phyloP scores from a whole-genome alignment of 257 asterid species.

The Linderniella brevidens region DNA sequence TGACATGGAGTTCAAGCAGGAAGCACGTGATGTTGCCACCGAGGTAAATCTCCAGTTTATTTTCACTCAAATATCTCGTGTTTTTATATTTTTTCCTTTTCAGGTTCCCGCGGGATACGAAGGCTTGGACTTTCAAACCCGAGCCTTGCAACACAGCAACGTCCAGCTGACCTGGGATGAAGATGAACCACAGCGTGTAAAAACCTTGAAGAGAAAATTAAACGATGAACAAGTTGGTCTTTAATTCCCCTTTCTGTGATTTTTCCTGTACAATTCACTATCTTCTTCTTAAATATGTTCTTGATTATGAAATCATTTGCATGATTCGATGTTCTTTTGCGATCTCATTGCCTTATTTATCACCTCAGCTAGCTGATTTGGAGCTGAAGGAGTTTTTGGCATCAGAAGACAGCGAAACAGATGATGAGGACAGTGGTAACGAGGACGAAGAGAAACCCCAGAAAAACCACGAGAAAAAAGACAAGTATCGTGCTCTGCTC shows the following conservation, averaged over 20 bases:
- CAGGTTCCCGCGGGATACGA: constrained; percentile 74
- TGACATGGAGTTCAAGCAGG: constrained; percentile 65
- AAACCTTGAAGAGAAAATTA: constrained; percentile 50
- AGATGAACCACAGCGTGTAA: constrained; percentile 76
- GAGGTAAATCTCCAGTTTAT: constrained; percentile 33
- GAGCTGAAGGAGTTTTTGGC: constrained; percentile 72
- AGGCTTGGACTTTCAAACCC: constrained; percentile 73
- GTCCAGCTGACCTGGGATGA: constrained; percentile 86
- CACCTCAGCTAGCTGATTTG: constrained; percentile 52
- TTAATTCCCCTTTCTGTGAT: constrained; percentile 3
- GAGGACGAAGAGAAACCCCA: constrained; percentile 25
- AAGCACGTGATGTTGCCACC: constrained; percentile 78
- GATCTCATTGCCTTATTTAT: background rate
- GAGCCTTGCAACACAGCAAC: constrained; percentile 82
- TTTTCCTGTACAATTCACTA: background rate
- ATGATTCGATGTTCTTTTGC: constrained; percentile 3
- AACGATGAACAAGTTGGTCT: constrained; percentile 56
- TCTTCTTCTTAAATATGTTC: background rate
- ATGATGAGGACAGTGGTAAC: constrained; percentile 35
- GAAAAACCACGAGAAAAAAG: constrained; percentile 29
- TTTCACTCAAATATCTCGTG: background rate
- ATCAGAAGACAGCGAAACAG: constrained; percentile 68
- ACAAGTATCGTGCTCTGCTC: constrained; percentile 52
- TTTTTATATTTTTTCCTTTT: constrained; percentile 5
- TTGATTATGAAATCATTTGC: background rate